These are phyloP conservation scores for Colletotrichum euphorbiae DNA, from an alignment of 2,329 filamentous ascomycete genomes.

Conservation along the genomic window DNA sequence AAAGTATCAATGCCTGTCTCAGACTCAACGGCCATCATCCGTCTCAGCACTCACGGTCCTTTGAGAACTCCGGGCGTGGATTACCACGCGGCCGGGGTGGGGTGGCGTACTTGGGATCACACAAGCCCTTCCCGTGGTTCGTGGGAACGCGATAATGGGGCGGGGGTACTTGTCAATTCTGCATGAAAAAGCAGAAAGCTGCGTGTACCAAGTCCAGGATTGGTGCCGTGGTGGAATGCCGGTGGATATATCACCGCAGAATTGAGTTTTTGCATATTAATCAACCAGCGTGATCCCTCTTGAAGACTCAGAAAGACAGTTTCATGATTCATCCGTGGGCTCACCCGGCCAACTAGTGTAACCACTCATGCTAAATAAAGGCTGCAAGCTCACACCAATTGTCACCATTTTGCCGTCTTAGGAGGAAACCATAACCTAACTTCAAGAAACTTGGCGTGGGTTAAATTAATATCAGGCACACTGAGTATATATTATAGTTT, in stretches of 20 bases:
- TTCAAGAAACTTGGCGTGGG: constrained; percentile 14
- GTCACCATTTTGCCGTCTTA: constrained; percentile 18
- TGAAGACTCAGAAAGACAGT: not conserved
- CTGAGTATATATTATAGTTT: constrained; percentile 10
- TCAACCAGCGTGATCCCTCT: constrained; percentile 13
- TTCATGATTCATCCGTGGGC: constrained; percentile 34
- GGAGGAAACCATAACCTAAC: constrained; percentile 14
- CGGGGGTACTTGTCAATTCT: not conserved
- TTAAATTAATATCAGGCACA: constrained; percentile 35
- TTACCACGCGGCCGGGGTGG: constrained; percentile 5
- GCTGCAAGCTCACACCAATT: constrained; percentile 1
- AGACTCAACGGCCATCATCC: constrained; percentile 1
- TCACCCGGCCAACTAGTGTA: constrained; percentile 1
- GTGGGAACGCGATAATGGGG: not conserved
- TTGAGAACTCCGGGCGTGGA: not conserved
- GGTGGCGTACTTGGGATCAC: constrained; percentile 10
- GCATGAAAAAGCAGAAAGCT: not conserved
- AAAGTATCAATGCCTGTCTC: not conserved
- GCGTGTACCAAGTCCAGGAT: constrained; percentile 12
- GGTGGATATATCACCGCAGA: not conserved
- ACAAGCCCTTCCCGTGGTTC: constrained; percentile 28
- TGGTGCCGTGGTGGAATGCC: not conserved
- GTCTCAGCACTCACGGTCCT: not conserved
- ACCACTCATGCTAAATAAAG: constrained; percentile 4
- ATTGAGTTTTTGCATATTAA: constrained; percentile 23